Percentiles rank a stretch among this genome's conserved stretches.
Evolutionary conservation across 2,329 filamentous ascomycete species (phyloP).

Genomic region (Fusarium robinianum): DNA sequence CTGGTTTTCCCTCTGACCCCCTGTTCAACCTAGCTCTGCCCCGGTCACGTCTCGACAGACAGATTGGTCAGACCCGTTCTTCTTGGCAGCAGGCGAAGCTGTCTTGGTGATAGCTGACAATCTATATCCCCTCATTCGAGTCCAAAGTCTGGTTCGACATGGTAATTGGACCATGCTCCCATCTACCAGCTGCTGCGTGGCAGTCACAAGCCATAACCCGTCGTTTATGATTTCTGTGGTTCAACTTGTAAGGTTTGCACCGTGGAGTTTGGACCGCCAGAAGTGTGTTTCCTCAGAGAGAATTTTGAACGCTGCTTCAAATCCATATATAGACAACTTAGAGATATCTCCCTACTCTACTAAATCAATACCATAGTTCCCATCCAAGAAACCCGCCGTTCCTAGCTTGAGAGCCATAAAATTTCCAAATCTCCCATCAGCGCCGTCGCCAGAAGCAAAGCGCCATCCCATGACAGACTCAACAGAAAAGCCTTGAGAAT

Average conservation of each 20-base stretch:
- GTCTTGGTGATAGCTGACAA: not conserved
- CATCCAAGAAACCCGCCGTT: not conserved
- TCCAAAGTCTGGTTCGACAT: not conserved
- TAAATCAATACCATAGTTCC: not conserved
- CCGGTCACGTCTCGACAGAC: not conserved
- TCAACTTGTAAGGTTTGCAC: no score
- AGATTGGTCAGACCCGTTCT: constrained; percentile 1
- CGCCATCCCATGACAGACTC: no score
- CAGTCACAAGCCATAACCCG: no score
- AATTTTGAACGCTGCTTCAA: not conserved
- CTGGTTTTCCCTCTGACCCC: no score
- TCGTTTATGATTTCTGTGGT: constrained; percentile 30
- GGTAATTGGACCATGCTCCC: no score
- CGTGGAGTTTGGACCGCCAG: no score
- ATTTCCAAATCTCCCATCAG: not conserved
- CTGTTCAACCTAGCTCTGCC: not conserved
- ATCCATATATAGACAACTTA: not conserved
- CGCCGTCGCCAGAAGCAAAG: not conserved
- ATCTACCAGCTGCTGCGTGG: no score
- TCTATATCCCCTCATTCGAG: not conserved
- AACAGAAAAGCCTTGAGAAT: not conserved
- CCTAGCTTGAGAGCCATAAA: constrained; percentile 2
- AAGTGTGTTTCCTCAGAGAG: no score
- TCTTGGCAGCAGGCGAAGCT: not conserved
- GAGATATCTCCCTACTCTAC: not conserved